Base-by-base conservation (phyloP, 2,329 filamentous ascomycete species). In the Dactylonectria macrodidyma region DNA sequence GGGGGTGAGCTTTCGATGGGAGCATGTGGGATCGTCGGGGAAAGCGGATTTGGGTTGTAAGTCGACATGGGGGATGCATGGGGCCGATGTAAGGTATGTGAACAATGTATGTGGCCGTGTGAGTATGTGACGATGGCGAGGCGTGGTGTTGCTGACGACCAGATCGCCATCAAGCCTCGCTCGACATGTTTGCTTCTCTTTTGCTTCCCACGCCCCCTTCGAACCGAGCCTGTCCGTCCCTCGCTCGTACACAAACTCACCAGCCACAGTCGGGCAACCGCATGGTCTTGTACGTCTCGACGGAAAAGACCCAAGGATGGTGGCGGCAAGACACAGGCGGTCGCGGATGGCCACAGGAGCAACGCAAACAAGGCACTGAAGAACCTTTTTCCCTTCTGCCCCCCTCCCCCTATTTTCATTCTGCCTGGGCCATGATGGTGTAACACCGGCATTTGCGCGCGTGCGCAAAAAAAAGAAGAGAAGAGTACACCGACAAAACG, bases 311-410 rank as follows among this genome's bases (percentile, higher is more conserved):
- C 7, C 26, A 19, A 19, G 19, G 19, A 19, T 19, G 19, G 19
- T 19, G 19, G 19, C 19, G 19, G 19, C 19, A 19, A 19, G 19
- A 19, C 19, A 19, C 19, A 19, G 19, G 26, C 26, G 26, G 26
- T 30, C 36, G 52, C 19, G 12, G 52, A 24, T 24, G 19, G 47
- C 19, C 44, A 38, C 60, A 44, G 54, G 34, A 3, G 62, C 54
- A 58, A 64, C 62, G 62, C 62, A 64, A 64, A 47, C 62, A 59
- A 16, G 38, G 41, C 41, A 19, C 41, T 44, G 41, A n/a, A 44
- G 16, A n/a, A 44, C 14, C 26, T 30, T 30, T 30, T 30, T 30
- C 26, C 26, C 4, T 30, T 7, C 7, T 19, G 19, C 26, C 26
- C 26, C 7, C 26, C 26, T 30, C 26, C 26, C 26, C 26, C 4